Conservation (phyloP, 768 basidiomycete genomes). For the Tephrocybe sp. region DNA sequence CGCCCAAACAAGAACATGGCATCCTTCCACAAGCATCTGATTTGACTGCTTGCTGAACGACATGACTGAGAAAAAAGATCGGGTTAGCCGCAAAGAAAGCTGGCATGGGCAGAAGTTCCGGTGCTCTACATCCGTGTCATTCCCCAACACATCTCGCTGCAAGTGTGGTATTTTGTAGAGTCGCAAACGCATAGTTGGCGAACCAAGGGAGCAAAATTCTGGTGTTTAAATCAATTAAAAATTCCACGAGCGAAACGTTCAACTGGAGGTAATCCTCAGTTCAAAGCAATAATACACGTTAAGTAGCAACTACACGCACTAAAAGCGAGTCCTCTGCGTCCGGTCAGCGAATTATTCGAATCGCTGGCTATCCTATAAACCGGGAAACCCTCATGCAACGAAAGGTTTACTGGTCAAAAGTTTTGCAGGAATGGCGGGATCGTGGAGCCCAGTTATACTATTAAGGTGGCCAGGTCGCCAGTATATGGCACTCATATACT, state of each 20-base stretch:
- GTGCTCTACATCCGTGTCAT: constrained; percentile 77
- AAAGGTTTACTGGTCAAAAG: constrained; percentile 73
- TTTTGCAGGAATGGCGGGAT: constrained; percentile 97
- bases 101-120: constrained; percentile 92
- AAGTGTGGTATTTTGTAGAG: constrained; percentile 96
- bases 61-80: constrained; percentile 82
- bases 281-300: background rate
- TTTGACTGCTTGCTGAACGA: constrained; percentile 89
- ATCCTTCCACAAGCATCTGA: constrained; percentile 89
- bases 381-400: constrained; percentile 1
- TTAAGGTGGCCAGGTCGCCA: too few species aligned
- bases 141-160: constrained; percentile 88
- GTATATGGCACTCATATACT: too few species aligned
- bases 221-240: constrained; percentile 93
- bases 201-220: constrained; percentile 91
- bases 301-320: constrained; percentile 44
- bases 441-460: too few species aligned
- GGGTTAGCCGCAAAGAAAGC: constrained; percentile 87
- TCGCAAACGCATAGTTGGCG: constrained; percentile 94
- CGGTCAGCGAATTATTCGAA: constrained; percentile 82
- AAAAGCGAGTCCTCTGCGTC: constrained; percentile 90
- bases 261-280: constrained; percentile 47
- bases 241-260: constrained; percentile 89
- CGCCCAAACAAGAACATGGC: constrained; percentile 87
- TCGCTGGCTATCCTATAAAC: constrained; percentile 90